phyloP scores from a whole-genome alignment of 106 monocot genomes.

The Allium cepa region DNA sequence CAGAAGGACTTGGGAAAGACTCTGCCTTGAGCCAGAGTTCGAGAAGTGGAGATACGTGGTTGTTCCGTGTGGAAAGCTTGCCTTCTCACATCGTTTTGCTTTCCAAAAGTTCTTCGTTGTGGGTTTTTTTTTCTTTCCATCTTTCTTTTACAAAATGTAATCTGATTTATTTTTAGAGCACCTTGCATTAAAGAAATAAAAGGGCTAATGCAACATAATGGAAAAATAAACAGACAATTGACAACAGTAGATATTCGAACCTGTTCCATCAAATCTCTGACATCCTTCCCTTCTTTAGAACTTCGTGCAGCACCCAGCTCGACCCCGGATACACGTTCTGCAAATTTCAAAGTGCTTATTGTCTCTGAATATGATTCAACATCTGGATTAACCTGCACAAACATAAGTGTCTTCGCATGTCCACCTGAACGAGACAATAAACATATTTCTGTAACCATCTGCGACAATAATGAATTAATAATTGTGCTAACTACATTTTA shows the following conservation, averaged over 20 bases:
- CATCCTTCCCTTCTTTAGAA: constrained; percentile 91
- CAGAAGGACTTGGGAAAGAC: constrained; percentile 86
- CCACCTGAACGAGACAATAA: constrained; percentile 48
- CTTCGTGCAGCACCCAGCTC: constrained; percentile 92
- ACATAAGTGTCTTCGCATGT: constrained; percentile 98
- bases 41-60: constrained; percentile 71
- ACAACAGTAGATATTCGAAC: constrained; percentile 16
- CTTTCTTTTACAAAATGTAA: too few species aligned
- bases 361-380: constrained; percentile 81
- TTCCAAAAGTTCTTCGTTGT: too few species aligned
- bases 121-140: too few species aligned
- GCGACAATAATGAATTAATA: too few species aligned
- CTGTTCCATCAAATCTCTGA: constrained; percentile 92
- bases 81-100: constrained; percentile 9
- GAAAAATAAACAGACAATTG: background rate
- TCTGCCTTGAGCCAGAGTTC: constrained; percentile 65
- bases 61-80: constrained; percentile 89
- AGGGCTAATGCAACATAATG: background rate
- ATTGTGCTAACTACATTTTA: background rate
- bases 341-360: constrained; percentile 91
- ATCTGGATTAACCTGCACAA: constrained; percentile 98
- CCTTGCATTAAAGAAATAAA: too few species aligned
- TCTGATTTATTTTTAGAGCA: too few species aligned
- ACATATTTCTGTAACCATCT: background rate
- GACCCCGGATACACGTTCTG: constrained; percentile 95